Conservation (phyloP, 768 basidiomycete genomes). For the Trametopsis cervina region DNA sequence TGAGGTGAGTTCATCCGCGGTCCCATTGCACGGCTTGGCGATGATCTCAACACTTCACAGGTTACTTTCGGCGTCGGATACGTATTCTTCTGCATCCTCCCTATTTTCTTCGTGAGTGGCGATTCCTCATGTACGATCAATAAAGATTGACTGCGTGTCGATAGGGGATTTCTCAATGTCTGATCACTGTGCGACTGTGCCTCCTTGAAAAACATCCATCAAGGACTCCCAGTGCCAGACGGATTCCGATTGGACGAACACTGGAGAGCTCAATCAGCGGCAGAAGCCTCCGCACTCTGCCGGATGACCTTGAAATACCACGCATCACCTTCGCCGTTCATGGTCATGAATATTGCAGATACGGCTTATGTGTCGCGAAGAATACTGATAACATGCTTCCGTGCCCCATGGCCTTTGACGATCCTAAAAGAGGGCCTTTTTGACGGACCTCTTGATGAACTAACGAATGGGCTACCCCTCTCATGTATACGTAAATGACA, state of each 20-base stretch:
- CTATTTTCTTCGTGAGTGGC: conserved; percentile 17
- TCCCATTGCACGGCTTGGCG: too few species aligned
- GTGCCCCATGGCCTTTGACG: background rate
- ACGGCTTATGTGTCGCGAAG: background rate
- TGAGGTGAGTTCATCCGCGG: conserved; percentile 10
- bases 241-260: background rate
- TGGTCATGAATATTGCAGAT: background rate
- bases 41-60: too few species aligned
- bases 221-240: background rate
- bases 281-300: background rate
- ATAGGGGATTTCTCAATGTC: conserved; percentile 21
- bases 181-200: conserved; percentile 21
- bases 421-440: too few species aligned
- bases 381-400: background rate
- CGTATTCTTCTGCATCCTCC: conserved; percentile 15
- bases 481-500: too few species aligned
- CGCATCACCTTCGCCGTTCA: background rate
- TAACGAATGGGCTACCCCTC: too few species aligned
- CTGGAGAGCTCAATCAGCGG: background rate
- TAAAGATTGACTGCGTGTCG: too few species aligned
- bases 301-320: background rate
- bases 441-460: too few species aligned
- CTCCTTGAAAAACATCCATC: background rate
- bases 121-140: too few species aligned
- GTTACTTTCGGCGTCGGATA: conserved; percentile 15